Percentiles rank a stretch among this genome's conserved stretches.
Evolutionary conservation across 2,329 filamentous ascomycete genomes (phyloP).

Genomic region (Celoporthe dispersa): DNA sequence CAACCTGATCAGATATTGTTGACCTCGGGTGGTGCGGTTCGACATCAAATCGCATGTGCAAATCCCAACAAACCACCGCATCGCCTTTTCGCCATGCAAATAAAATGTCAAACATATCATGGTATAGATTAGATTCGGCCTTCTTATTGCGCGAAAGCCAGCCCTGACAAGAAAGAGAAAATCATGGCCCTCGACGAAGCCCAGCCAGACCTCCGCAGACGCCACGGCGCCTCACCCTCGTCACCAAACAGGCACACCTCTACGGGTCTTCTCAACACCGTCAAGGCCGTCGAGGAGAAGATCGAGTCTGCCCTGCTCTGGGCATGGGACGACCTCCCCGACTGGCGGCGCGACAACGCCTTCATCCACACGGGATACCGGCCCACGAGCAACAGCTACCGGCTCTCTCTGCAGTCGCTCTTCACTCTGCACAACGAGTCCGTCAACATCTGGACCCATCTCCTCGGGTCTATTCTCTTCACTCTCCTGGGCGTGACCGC

Average conservation of each 20-base stretch:
- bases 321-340: conserved; percentile 62
- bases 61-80: conserved; percentile 25
- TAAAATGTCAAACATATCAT: not conserved
- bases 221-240: conserved; percentile 17
- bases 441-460: conserved; percentile 66
- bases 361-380: conserved; percentile 62
- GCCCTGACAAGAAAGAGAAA: not conserved
- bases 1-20: conserved; percentile 8
- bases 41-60: conserved; percentile 19
- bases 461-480: conserved; percentile 68
- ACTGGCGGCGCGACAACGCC: conserved; percentile 64
- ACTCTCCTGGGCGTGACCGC: conserved; percentile 45
- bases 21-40: conserved; percentile 25
- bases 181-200: conserved; percentile 4
- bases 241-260: conserved; percentile 23
- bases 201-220: conserved; percentile 16
- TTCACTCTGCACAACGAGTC: conserved; percentile 62
- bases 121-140: not conserved
- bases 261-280: conserved; percentile 32
- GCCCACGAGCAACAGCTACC: conserved; percentile 53
- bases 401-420: conserved; percentile 50
- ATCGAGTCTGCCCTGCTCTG: conserved; percentile 49
- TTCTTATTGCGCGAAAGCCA: not conserved
- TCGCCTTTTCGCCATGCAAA: not conserved
- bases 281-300: conserved; percentile 44